Base-by-base conservation (phyloP, 371 early-diverging fungal genomes). In the Chytridiales sp. region DNA sequence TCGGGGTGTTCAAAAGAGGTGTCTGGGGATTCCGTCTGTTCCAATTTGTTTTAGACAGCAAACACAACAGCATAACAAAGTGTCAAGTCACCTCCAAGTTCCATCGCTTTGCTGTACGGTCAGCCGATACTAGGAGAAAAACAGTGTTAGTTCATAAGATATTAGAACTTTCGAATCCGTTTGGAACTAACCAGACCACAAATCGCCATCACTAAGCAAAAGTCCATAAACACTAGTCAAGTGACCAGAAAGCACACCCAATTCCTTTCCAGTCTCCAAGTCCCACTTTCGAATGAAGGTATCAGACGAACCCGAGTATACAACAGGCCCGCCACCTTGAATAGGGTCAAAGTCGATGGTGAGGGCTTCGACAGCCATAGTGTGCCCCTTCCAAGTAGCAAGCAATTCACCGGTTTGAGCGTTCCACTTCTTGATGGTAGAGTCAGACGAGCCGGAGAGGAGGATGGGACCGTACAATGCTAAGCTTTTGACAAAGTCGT, bases 401-500 rank as follows among this genome's bases (percentile, higher is more conserved):
- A 78, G 58, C 26, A 75, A 73, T 19, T 61, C 66, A 17, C 80
- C 80, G 0, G 83, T 81, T 56, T 1, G 73, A 56, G 57, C 6
- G 62, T 87, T 74, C 87, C 90, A 89, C 56, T 77, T 69, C 22
- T 82, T 68, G 35, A 92, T 84, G 26, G 83, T 81, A 2, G 74
- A 72, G 67, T 92, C 93, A 8, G 85, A 80, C 0, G 90, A 91
- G 1, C 86, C 87, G 15, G 86, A 83, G 53, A 78, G 85, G n/a
- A 91, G 58, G 54, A 13, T 30, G 46, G 21, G 65, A 53, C 30
- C 69, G 11, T 39, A 48, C 3, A 88, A 39, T 6, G 74, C 39
- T 9, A 93, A 53, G 1, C 77, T 70, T 65, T 93, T 93, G 47
- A 91, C 76, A 57, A 89, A 91, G 69, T 91, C 90, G 4, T 76